Evolutionary conservation across 805 yeast species (phyloP).

Genomic region (Saturnispora zaruensis): DNA sequence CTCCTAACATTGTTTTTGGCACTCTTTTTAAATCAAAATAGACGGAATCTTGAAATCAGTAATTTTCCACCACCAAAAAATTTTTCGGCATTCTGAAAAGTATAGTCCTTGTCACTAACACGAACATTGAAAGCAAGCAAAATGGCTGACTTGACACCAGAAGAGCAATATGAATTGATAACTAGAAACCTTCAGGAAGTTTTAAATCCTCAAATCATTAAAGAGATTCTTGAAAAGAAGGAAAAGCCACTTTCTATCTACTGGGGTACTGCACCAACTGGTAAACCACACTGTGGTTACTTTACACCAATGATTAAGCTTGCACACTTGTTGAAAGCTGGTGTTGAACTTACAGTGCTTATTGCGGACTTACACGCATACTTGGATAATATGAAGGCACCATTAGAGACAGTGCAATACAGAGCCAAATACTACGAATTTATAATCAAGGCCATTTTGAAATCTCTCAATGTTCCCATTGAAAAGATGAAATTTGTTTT

Average conservation of each 20-base stretch:
- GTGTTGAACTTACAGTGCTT: conserved; percentile 86
- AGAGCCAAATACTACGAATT: conserved; percentile 86
- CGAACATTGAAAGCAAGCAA: neutral
- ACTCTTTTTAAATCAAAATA: neutral
- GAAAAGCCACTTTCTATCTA: conserved; percentile 78
- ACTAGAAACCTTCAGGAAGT: conserved; percentile 88
- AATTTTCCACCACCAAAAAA: neutral
- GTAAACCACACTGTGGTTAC: conserved; percentile 97
- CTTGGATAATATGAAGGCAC: conserved; percentile 97
- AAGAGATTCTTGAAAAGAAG: conserved; percentile 70
- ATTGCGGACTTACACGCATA: conserved; percentile 95
- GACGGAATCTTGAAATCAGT: neutral
- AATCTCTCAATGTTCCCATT: conserved; percentile 82
- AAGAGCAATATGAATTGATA: conserved; percentile 63
- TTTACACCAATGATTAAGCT: conserved; percentile 96
- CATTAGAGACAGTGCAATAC: conserved; percentile 79
- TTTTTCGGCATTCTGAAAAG: neutral
- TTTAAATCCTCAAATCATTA: conserved; percentile 78
- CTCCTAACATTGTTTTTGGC: neutral
- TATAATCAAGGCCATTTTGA: conserved; percentile 76
- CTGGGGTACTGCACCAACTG: conserved; percentile 99
- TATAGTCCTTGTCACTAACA: neutral
- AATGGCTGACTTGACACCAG: conserved; percentile 37
- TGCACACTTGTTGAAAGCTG: conserved; percentile 92
- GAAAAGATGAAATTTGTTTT: conserved; percentile 75